These are phyloP conservation scores for Phycomyces nitens DNA, from an alignment of 192 early-diverging fungal species.

Conservation along the genomic window DNA sequence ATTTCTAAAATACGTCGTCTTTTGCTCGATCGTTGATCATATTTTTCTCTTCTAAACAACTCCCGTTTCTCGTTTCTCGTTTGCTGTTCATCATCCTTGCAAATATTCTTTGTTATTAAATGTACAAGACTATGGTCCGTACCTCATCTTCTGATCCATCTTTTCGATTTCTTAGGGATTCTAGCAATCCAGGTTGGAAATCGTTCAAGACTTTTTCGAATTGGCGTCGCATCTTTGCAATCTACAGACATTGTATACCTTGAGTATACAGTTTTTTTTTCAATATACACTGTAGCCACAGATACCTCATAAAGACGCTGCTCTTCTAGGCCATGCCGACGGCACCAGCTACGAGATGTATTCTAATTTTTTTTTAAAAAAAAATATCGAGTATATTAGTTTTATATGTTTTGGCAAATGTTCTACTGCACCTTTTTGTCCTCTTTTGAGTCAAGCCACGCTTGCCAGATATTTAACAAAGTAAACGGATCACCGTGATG, in stretches of 20 bases:
- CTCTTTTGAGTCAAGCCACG: constrained; percentile 56
- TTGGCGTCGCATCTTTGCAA: constrained; percentile 61
- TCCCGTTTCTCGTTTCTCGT: constrained; percentile 4
- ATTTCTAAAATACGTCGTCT: constrained; percentile 17
- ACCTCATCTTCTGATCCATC: not conserved
- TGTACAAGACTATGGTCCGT: not conserved
- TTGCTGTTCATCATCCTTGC: constrained; percentile 2
- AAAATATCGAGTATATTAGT: constrained; percentile 9
- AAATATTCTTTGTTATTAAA: not conserved
- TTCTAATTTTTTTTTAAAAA: constrained; percentile 25
- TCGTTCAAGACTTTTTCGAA: constrained; percentile 61
- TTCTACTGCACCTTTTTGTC: constrained; percentile 38
- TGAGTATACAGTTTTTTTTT: not conserved
- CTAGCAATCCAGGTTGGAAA: constrained; percentile 28
- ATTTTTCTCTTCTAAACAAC: constrained; percentile 16
- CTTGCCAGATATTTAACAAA: constrained; percentile 56
- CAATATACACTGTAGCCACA: not conserved
- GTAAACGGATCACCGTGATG: constrained; percentile 66
- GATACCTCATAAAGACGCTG: constrained; percentile 61
- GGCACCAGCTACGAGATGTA: constrained; percentile 58
- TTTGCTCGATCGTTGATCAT: constrained; percentile 18
- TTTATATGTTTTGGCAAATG: too few species aligned
- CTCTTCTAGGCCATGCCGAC: constrained; percentile 61
- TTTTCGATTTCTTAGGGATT: constrained; percentile 1
- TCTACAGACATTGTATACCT: constrained; percentile 21